A percentile compares a stretch with the other conserved stretches of the same genome.
Conservation (phyloP, 495 filamentous ascomycete genomes). For the Platismatia glauca region DNA sequence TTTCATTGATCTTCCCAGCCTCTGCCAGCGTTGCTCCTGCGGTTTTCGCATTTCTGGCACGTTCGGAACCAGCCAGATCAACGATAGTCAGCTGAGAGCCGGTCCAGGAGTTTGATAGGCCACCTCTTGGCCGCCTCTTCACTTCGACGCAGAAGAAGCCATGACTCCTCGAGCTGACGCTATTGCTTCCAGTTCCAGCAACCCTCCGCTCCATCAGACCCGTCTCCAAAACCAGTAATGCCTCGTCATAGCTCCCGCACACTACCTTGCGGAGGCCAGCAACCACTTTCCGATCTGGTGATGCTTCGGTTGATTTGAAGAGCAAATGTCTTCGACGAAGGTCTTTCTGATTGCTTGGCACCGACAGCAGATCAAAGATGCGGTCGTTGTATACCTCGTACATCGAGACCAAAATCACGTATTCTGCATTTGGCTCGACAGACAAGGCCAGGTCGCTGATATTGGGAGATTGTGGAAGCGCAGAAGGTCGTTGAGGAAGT, state of each 20-base stretch:
- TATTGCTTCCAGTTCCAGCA: conserved; percentile 83
- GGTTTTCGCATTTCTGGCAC: conserved; percentile 87
- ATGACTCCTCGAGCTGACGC: conserved; percentile 80
- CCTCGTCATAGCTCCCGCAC: conserved; percentile 76
- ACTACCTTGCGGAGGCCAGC: conserved; percentile 85
- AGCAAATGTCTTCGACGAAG: conserved; percentile 62
- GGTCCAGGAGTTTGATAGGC: conserved; percentile 56
- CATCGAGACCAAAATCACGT: conserved; percentile 88
- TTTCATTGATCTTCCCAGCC: conserved; percentile 96
- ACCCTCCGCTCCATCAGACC: conserved; percentile 81
- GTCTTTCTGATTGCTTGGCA: conserved; percentile 50
- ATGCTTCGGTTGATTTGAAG: conserved; percentile 80
- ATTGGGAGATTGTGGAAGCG: conserved; percentile 63
- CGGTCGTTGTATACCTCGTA: conserved; percentile 99
- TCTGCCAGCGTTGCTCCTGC: conserved; percentile 85
- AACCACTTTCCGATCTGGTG: conserved; percentile 81
- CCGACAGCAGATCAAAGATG: conserved; percentile 84
- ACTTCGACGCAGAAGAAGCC: conserved; percentile 96
- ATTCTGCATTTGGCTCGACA: conserved; percentile 65
- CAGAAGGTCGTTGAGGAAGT: conserved; percentile 51
- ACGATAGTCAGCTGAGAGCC: conserved; percentile 80
- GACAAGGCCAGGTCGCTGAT: conserved; percentile 60
- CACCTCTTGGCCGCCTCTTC: conserved; percentile 62
- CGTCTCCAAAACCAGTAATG: conserved; percentile 82
- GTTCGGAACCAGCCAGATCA: conserved; percentile 87